Percentiles rank a stretch among this genome's conserved stretches.
phyloP scores from a whole-genome alignment of 352 stramenopile genomes.

The Pythium rhizo-oryzae region DNA sequence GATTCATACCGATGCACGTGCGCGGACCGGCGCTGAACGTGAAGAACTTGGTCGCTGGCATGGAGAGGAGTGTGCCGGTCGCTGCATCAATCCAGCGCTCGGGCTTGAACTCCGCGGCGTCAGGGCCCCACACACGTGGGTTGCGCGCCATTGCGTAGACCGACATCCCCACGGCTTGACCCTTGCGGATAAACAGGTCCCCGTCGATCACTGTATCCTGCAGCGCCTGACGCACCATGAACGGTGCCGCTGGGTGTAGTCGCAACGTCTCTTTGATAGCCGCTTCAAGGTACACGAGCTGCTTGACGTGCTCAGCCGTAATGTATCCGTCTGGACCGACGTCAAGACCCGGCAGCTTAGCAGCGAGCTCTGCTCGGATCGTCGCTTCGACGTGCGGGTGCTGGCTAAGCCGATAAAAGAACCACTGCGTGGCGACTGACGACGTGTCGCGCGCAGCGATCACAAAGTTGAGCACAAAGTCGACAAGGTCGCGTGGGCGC shows the following conservation, averaged over 20 bases:
- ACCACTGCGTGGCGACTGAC: background rate
- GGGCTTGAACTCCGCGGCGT: slow-evolving; percentile 62
- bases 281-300: background rate
- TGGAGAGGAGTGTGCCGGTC: background rate
- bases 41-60: background rate
- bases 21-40: background rate
- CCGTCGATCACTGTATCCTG: background rate
- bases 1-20: background rate
- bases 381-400: background rate
- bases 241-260: background rate
- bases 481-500: background rate
- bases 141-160: slow-evolving; percentile 39
- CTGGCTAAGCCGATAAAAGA: background rate
- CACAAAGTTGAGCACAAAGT: slow-evolving; percentile 1
- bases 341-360: background rate
- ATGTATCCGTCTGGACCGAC: background rate
- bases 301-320: background rate
- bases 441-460: background rate
- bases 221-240: background rate
- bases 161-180: background rate
- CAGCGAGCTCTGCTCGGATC: background rate
- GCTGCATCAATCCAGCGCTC: slow-evolving; percentile 52
- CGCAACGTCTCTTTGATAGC: background rate
- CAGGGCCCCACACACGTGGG: slow-evolving; percentile 42
- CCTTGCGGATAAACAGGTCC: background rate